Percentiles rank a stretch among this genome's conserved stretches.
Evolutionary conservation across 208 protist genomes (phyloP).

Genomic region (Trypanosoma boissoni): DNA sequence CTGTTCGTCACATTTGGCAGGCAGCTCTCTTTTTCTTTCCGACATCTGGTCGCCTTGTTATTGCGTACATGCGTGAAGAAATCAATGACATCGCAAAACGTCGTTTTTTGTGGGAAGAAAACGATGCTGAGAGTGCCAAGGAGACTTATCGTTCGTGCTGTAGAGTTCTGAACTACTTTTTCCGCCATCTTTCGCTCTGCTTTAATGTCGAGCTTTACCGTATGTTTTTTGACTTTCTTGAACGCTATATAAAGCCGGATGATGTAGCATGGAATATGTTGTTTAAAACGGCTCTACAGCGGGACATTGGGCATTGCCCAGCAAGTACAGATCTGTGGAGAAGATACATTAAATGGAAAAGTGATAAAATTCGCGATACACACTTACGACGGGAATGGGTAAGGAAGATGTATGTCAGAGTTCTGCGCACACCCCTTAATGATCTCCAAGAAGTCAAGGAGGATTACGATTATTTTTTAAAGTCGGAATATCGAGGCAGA

Average conservation of each 20-base stretch:
- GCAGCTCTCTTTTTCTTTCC: constrained; percentile 74
- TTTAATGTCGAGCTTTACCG: constrained; percentile 73
- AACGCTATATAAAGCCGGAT: constrained; percentile 61
- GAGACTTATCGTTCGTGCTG: constrained; percentile 56
- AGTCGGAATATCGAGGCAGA: constrained; percentile 48
- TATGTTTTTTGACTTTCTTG: constrained; percentile 68
- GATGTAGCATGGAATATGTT: constrained; percentile 44
- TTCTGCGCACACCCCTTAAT: constrained; percentile 68
- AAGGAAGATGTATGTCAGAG: constrained; percentile 60
- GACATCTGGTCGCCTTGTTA: constrained; percentile 48
- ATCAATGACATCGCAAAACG: constrained; percentile 40
- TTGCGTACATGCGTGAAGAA: constrained; percentile 56
- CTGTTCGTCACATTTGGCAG: constrained; percentile 65
- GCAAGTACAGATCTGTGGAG: constrained; percentile 73
- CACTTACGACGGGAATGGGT: constrained; percentile 49
- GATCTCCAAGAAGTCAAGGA: constrained; percentile 69
- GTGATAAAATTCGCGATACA: constrained; percentile 40
- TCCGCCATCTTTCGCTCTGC: constrained; percentile 68
- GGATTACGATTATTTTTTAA: constrained; percentile 73
- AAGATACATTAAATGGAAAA: constrained; percentile 59
- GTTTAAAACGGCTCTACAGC: constrained; percentile 53
- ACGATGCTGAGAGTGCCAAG: constrained; percentile 55
- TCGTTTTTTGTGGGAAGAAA: constrained; percentile 43
- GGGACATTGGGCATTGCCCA: constrained; percentile 69
- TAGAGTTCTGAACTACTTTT: constrained; percentile 75